A percentile compares a stretch with the other conserved stretches of the same genome.
These are phyloP conservation scores for Ophidiomyces ophidiicola DNA, from an alignment of 2,329 filamentous ascomycete species.

Conservation along the genomic window DNA sequence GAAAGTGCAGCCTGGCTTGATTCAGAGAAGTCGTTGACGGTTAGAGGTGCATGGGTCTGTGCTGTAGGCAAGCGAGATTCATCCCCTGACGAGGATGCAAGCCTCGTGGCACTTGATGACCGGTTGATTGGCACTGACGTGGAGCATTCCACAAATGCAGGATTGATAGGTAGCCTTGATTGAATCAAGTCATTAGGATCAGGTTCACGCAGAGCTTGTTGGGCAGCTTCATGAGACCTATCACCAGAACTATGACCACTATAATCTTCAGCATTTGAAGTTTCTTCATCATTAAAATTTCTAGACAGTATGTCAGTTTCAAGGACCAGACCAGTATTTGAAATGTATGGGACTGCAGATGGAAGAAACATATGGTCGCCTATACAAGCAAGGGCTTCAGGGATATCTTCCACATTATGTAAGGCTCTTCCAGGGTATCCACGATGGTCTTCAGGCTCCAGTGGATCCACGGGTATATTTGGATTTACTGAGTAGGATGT, in stretches of 20 bases:
- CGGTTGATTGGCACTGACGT: neutral
- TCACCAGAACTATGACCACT: constrained; percentile 3
- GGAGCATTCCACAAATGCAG: constrained; percentile 17
- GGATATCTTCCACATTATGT: constrained; percentile 1
- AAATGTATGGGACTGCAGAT: neutral
- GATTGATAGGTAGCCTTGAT: constrained; percentile 22
- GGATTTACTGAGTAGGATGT: neutral
- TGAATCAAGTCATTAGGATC: constrained; percentile 2
- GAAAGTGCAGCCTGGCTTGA: neutral
- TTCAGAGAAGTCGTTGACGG: neutral
- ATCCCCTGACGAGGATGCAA: no score
- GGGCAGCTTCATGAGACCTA: neutral
- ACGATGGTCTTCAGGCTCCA: neutral
- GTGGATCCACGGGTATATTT: neutral
- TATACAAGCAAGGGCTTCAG: constrained; percentile 20
- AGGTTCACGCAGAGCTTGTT: neutral
- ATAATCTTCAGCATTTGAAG: constrained; percentile 13
- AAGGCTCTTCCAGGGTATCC: neutral
- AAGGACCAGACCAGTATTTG: neutral
- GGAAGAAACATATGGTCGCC: constrained; percentile 17
- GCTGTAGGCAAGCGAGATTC: no score
- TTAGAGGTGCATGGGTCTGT: no score
- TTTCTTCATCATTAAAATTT: constrained; percentile 13
- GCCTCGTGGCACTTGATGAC: neutral
- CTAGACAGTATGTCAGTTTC: neutral